phyloP scores from a whole-genome alignment of 2,329 filamentous ascomycete species.

The Peltaster fructicola region DNA sequence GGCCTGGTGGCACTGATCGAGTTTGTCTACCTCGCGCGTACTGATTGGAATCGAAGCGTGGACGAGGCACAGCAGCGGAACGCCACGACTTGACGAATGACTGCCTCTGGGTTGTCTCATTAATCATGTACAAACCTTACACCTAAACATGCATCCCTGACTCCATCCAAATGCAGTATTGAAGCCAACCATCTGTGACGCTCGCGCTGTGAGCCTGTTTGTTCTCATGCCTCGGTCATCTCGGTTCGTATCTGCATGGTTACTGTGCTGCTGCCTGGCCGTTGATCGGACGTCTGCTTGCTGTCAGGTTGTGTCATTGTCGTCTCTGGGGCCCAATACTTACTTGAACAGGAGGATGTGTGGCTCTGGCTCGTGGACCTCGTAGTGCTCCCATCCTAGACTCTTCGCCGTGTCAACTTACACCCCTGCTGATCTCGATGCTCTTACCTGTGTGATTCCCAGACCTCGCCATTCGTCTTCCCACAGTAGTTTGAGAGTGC shows the following conservation, averaged over 20 bases:
- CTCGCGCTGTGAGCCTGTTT: too few species aligned
- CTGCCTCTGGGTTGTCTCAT: too few species aligned
- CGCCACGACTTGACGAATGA: constrained; percentile 9
- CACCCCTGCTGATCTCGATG: not conserved
- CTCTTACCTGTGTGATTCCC: constrained; percentile 82
- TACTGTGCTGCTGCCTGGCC: too few species aligned
- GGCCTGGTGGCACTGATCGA: constrained; percentile 38
- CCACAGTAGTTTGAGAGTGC: constrained; percentile 90
- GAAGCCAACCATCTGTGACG: too few species aligned
- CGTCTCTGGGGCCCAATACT: constrained; percentile 21
- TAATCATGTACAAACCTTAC: too few species aligned
- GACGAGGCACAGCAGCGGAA: constrained; percentile 39
- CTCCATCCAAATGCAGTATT: too few species aligned
- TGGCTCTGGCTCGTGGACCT: constrained; percentile 95
- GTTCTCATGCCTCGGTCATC: too few species aligned
- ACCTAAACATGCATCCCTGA: too few species aligned
- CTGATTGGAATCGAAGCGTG: constrained; percentile 39
- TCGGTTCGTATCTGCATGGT: too few species aligned
- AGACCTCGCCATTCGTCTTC: constrained; percentile 96
- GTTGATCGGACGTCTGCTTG: too few species aligned
- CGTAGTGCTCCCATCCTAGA: constrained; percentile 97
- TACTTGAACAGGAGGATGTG: constrained; percentile 98
- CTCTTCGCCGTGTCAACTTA: constrained; percentile 39
- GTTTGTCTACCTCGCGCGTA: constrained; percentile 33
- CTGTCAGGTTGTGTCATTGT: constrained; percentile 1